Evolutionary conservation across 2,329 filamentous ascomycete genomes (phyloP).

Genomic region (Exophiala bonariae): DNA sequence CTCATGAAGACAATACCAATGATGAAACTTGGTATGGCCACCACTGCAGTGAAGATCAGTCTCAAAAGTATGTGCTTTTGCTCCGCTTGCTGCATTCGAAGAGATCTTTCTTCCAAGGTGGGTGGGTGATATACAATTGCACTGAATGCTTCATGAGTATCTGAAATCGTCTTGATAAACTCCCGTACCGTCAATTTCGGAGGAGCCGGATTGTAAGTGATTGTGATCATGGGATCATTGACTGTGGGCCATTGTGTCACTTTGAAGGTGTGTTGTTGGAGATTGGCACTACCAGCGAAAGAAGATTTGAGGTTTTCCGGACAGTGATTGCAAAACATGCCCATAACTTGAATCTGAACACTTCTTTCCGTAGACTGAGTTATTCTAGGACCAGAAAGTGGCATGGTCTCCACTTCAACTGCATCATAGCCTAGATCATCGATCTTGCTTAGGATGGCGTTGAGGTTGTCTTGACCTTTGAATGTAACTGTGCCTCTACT

Average conservation of each 20-base stretch:
- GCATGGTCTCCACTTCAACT: slow-evolving; percentile 53
- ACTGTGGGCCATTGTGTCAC: slow-evolving; percentile 58
- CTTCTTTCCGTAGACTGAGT: slow-evolving; percentile 41
- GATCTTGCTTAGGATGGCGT: slow-evolving; percentile 49
- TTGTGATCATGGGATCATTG: slow-evolving; percentile 65
- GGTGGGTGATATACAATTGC: slow-evolving; percentile 76
- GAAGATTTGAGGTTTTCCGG: slow-evolving; percentile 41
- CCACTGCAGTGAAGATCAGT: slow-evolving; percentile 66
- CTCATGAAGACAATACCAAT: slow-evolving; percentile 92
- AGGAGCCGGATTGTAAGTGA: slow-evolving; percentile 69
- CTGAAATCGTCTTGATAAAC: slow-evolving; percentile 68
- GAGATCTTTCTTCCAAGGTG: slow-evolving; percentile 79
- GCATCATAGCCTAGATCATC: slow-evolving; percentile 68
- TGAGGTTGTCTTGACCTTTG: slow-evolving; percentile 45
- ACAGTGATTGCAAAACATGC: slow-evolving; percentile 75
- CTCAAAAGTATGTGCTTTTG: slow-evolving; percentile 67
- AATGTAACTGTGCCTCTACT: slow-evolving; percentile 53
- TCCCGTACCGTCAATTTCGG: slow-evolving; percentile 73
- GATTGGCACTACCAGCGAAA: slow-evolving; percentile 41
- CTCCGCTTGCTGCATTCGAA: slow-evolving; percentile 69
- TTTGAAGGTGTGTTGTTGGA: slow-evolving; percentile 37
- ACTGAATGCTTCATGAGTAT: slow-evolving; percentile 64
- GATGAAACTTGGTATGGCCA: slow-evolving; percentile 79
- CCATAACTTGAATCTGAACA: slow-evolving; percentile 66
- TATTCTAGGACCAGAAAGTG: slow-evolving; percentile 29